Base-by-base conservation (phyloP, 75 land plant species). In the Cunninghamia lanceolata region DNA sequence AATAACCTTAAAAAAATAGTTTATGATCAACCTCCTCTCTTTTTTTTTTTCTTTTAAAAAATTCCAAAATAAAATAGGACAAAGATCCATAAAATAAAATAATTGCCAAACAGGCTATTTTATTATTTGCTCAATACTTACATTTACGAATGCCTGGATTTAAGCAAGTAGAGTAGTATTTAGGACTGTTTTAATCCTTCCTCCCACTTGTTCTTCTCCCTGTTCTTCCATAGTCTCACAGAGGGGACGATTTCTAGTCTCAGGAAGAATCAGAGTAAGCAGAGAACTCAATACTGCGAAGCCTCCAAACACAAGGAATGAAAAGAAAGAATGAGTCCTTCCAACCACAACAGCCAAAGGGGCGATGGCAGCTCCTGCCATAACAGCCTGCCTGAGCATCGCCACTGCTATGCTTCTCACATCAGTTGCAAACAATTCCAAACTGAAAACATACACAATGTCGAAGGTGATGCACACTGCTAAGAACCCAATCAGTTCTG, bases 401-500 rank as follows among this genome's bases (percentile, higher is more conserved):
- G 91, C 79, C 83, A 90, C n/a, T 54, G 94, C 91, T 30, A 90
- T 88, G 93, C 90, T 93, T 83, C 93, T 83, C 77, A 92, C 93
- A 42, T 89, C 86, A n/a, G 95, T 92, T 3, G 93, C 92, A 52
- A 92, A 94, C 89, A 92, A 84, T 92, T 92, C 93, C 46, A 88
- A 47, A 28, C 84, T 77, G 77, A 89, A 92, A 13, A 92, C 88
- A 25, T 91, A 59, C 28, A 88, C 14, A 2, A 93, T 30, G 84
- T 88, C 84, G 82, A 91, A 89, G 0, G 89, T 78, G 3, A 87
- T 86, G 89, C 93, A 91, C 9, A 90, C 88, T 39, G 89, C 47
- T 70, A 91, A 89, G 87, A 91, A 93, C 0, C 91, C 82, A 6
- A 71, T 68, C 42, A 89, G 32, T 85, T 93, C 91, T 21, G 85